Evolutionary conservation across 306 rosid genomes (phyloP).

Genomic region (Rubus idaeus): DNA sequence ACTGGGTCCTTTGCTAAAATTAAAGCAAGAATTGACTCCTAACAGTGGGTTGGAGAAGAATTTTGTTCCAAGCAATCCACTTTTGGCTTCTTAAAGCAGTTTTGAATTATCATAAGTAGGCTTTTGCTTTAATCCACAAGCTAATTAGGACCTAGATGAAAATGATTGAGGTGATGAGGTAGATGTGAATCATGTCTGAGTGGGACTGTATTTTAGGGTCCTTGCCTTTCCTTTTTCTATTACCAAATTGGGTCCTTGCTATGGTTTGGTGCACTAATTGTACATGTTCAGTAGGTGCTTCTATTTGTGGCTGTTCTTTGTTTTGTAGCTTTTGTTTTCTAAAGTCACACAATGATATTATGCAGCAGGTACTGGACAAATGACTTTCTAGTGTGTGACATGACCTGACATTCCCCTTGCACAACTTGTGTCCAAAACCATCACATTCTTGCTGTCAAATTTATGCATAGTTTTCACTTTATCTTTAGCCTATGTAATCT

Average conservation of each 20-base stretch:
- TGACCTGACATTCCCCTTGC: slow-evolving; percentile 16
- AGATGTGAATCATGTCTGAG: background rate
- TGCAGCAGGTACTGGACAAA: background rate
- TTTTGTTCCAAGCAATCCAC: background rate
- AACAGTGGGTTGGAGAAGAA: background rate
- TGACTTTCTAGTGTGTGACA: background rate
- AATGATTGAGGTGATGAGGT: background rate
- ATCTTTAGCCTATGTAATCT: background rate
- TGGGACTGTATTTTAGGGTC: background rate
- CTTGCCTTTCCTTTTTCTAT: background rate
- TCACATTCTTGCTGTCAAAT: slow-evolving; percentile 8
- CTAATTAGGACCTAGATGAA: background rate
- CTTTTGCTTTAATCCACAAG: slow-evolving; percentile 12
- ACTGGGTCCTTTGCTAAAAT: background rate
- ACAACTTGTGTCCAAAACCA: slow-evolving; percentile 8
- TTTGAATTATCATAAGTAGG: background rate
- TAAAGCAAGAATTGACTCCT: background rate
- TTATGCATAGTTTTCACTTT: background rate
- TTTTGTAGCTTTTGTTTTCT: background rate
- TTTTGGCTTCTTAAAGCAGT: background rate
- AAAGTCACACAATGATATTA: background rate
- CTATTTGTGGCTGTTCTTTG: background rate
- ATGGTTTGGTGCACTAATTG: background rate
- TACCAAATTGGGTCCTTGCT: background rate
- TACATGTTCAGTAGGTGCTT: background rate